Evolutionary conservation across 2,329 filamentous ascomycete species (phyloP).

Genomic region (Colletotrichum eremochloae): DNA sequence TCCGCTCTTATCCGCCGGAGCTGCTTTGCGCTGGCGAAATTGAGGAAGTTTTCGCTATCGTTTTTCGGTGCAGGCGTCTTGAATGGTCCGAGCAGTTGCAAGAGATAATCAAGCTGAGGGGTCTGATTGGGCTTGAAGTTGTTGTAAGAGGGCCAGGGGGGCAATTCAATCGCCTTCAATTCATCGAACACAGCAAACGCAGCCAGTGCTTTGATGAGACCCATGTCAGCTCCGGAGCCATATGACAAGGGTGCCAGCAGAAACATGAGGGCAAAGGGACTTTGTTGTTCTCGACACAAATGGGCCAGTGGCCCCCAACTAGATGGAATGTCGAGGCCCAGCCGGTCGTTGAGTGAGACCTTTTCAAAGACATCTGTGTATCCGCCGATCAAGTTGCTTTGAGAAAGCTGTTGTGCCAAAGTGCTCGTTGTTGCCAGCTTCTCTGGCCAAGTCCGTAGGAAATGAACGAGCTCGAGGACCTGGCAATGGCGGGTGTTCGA

Average conservation of each 20-base stretch:
- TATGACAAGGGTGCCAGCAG: slow-evolving; percentile 61
- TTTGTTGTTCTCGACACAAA: slow-evolving; percentile 49
- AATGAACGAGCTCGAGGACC: slow-evolving; percentile 42
- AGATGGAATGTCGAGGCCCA: slow-evolving; percentile 52
- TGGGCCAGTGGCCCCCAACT: slow-evolving; percentile 61
- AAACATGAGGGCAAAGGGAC: slow-evolving; percentile 59
- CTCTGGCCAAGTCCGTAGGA: slow-evolving; percentile 43
- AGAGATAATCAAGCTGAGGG: slow-evolving; percentile 50
- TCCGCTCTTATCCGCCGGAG: slow-evolving; percentile 49
- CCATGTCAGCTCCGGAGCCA: slow-evolving; percentile 52
- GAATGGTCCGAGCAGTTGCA: slow-evolving; percentile 50
- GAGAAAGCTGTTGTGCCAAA: slow-evolving; percentile 36
- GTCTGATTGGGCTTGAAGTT: slow-evolving; percentile 52
- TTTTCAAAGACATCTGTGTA: slow-evolving; percentile 49
- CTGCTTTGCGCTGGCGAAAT: slow-evolving; percentile 49
- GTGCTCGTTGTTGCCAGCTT: slow-evolving; percentile 37
- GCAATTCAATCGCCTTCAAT: slow-evolving; percentile 54
- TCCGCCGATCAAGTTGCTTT: slow-evolving; percentile 53
- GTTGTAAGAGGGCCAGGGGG: slow-evolving; percentile 51
- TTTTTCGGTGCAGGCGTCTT: slow-evolving; percentile 47
- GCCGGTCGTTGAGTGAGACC: slow-evolving; percentile 54
- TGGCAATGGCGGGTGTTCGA: slow-evolving; percentile 35
- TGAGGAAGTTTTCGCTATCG: slow-evolving; percentile 44
- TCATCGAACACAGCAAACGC: slow-evolving; percentile 58
- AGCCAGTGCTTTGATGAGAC: slow-evolving; percentile 57